phyloP scores from a whole-genome alignment of 805 yeast species.

The Naumovozyma castellii region DNA sequence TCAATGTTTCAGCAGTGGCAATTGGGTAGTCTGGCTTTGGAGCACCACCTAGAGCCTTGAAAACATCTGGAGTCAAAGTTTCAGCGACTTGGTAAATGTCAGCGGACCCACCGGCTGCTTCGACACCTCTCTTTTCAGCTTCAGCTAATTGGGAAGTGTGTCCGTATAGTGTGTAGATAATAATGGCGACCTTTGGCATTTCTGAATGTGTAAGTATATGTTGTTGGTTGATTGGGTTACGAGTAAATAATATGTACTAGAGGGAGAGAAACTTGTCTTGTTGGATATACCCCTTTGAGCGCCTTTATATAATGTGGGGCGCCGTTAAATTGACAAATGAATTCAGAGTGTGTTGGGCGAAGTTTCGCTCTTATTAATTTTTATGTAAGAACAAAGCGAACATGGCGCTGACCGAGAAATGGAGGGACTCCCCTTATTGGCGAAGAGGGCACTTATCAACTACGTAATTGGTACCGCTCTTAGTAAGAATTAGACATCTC shows the following conservation, averaged over 20 bases:
- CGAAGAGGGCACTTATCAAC: no score
- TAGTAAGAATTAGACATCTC: no score
- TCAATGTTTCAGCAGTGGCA: conserved; percentile 50
- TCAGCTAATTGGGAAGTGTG: conserved; percentile 66
- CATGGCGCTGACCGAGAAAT: no score
- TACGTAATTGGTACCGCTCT: no score
- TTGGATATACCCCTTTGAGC: no score
- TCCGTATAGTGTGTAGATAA: conserved; percentile 75
- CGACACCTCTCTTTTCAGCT: conserved; percentile 59
- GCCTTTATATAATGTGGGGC: no score
- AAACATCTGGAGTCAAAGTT: conserved; percentile 56
- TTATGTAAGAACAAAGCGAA: background rate
- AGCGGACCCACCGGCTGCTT: conserved; percentile 59
- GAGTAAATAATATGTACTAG: no score
- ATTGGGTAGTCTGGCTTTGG: conserved; percentile 54
- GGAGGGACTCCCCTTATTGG: no score
- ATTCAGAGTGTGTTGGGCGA: background rate
- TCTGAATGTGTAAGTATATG: background rate
- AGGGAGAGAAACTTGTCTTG: no score
- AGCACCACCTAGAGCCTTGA: conserved; percentile 52
- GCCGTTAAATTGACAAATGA: no score
- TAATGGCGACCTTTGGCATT: conserved; percentile 49
- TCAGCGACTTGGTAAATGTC: conserved; percentile 74
- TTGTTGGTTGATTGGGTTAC: background rate
- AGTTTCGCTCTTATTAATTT: background rate